These are phyloP conservation scores for Pseudocercospora macadamiae DNA, from an alignment of 2,329 filamentous ascomycete genomes.

Conservation along the genomic window DNA sequence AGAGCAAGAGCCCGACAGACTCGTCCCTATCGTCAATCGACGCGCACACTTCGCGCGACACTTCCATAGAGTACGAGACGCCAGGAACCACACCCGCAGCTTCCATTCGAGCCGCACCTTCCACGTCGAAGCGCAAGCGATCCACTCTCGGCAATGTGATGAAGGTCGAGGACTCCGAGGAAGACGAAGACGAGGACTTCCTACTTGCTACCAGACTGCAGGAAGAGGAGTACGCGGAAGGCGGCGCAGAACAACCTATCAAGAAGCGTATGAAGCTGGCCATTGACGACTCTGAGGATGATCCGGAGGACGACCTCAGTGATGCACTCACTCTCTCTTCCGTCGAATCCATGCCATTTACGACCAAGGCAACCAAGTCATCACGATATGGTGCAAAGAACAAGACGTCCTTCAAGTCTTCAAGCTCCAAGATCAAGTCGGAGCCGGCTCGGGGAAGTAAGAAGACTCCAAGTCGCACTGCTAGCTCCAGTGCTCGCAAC, in stretches of 20 bases:
- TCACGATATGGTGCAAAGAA: neutral
- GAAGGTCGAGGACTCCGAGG: constrained; percentile 32
- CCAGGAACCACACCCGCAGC: constrained; percentile 64
- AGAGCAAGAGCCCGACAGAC: constrained; percentile 27
- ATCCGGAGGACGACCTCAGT: constrained; percentile 35
- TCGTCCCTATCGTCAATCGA: constrained; percentile 28
- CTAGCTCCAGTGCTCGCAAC: constrained; percentile 29
- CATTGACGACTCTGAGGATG: constrained; percentile 36
- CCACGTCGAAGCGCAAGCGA: constrained; percentile 37
- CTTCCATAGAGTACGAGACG: constrained; percentile 60
- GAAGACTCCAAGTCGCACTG: constrained; percentile 26
- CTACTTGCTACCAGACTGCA: constrained; percentile 38
- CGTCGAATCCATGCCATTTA: constrained; percentile 20
- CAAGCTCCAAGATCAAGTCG: constrained; percentile 27
- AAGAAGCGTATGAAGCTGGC: constrained; percentile 35
- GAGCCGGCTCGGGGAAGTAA: constrained; percentile 22
- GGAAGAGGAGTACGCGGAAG: constrained; percentile 40
- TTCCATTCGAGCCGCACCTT: constrained; percentile 39
- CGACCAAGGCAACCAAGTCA: constrained; percentile 8
- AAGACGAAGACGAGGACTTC: constrained; percentile 33
- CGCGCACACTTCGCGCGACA: constrained; percentile 39
- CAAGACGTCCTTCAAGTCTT: constrained; percentile 17
- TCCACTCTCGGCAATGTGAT: constrained; percentile 31
- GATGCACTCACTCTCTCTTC: constrained; percentile 34
- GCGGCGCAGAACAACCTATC: constrained; percentile 19